A percentile compares a stretch with the other conserved stretches of the same genome.
These are phyloP conservation scores for Tolypocladium sp. DNA, from an alignment of 2,329 filamentous ascomycete species.

Conservation along the genomic window DNA sequence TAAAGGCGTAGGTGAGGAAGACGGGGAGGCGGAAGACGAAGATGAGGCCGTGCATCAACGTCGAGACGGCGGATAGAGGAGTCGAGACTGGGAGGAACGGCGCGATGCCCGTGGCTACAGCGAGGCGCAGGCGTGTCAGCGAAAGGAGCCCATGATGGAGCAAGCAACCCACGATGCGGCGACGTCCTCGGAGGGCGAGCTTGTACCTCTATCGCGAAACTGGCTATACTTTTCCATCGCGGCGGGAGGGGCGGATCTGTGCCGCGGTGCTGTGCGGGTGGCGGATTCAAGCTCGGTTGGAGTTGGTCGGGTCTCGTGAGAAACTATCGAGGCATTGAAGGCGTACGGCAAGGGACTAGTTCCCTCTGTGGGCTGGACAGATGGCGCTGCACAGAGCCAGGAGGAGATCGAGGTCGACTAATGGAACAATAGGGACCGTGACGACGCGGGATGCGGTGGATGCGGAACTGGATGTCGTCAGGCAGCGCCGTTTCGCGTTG, in stretches of 20 bases:
- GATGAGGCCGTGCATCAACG: conserved; percentile 58
- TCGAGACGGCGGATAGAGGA: conserved; percentile 51
- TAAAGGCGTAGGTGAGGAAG: conserved; percentile 55
- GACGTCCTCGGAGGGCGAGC: not conserved
- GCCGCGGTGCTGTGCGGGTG: not conserved
- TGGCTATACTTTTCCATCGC: conserved; percentile 92
- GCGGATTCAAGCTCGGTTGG: not conserved
- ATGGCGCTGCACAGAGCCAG: not conserved
- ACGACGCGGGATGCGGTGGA: not conserved
- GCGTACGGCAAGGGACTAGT: not conserved
- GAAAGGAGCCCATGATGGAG: not conserved
- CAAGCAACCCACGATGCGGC: not conserved
- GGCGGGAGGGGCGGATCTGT: not conserved
- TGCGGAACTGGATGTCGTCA: not conserved
- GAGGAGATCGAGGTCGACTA: not conserved
- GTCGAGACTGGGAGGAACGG: conserved; percentile 82
- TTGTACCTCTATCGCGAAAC: conserved; percentile 75
- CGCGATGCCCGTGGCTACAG: conserved; percentile 81
- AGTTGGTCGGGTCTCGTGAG: not conserved
- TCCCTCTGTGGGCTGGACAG: not conserved
- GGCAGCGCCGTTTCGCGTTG: not conserved
- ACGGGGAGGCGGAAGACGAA: conserved; percentile 76
- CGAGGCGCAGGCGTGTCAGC: not conserved
- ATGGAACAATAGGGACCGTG: not conserved
- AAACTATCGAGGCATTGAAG: not conserved